Evolutionary conservation across 495 filamentous ascomycete species (phyloP).

Genomic region (Lepidopterella palustris): DNA sequence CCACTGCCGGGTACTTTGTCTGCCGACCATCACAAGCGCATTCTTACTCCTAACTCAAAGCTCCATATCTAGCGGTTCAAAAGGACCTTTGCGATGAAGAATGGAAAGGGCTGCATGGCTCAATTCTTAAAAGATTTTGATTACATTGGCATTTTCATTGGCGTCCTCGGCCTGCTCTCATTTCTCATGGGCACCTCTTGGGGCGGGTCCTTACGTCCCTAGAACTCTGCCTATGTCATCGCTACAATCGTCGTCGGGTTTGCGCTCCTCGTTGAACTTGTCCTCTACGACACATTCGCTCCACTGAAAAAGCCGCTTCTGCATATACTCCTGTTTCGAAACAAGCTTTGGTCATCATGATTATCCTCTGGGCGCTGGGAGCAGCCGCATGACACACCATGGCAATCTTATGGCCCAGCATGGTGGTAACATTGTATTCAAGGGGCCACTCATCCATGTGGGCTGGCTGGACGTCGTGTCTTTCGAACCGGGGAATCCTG

Average conservation of each 20-base stretch:
- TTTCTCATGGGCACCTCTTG: slow-evolving; percentile 41
- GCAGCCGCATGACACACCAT: slow-evolving; percentile 25
- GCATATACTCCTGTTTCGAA: slow-evolving; percentile 22
- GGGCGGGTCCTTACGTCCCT: slow-evolving; percentile 41
- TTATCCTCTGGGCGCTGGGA: slow-evolving; percentile 21
- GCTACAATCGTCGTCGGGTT: slow-evolving; percentile 39
- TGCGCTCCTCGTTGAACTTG: slow-evolving; percentile 35
- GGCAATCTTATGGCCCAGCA: slow-evolving; percentile 24
- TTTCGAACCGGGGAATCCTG: slow-evolving; percentile 18
- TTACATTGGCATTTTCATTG: slow-evolving; percentile 32
- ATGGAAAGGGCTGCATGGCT: slow-evolving; percentile 20
- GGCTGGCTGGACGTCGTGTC: slow-evolving; percentile 16
- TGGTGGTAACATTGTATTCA: slow-evolving; percentile 19
- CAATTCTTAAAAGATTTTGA: slow-evolving; percentile 35
- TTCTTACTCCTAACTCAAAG: not conserved
- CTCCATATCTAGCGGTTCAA: not conserved
- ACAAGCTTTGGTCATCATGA: slow-evolving; percentile 16
- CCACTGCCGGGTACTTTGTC: slow-evolving; percentile 28
- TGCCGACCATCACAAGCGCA: slow-evolving; percentile 31
- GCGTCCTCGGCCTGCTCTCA: slow-evolving; percentile 29
- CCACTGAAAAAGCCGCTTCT: slow-evolving; percentile 23
- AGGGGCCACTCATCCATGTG: slow-evolving; percentile 17
- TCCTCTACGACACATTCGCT: slow-evolving; percentile 34
- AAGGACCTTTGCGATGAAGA: slow-evolving; percentile 27
- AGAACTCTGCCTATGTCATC: slow-evolving; percentile 40